Conservation (phyloP, 495 filamentous ascomycete genomes). For the Aspergillus diversus region DNA sequence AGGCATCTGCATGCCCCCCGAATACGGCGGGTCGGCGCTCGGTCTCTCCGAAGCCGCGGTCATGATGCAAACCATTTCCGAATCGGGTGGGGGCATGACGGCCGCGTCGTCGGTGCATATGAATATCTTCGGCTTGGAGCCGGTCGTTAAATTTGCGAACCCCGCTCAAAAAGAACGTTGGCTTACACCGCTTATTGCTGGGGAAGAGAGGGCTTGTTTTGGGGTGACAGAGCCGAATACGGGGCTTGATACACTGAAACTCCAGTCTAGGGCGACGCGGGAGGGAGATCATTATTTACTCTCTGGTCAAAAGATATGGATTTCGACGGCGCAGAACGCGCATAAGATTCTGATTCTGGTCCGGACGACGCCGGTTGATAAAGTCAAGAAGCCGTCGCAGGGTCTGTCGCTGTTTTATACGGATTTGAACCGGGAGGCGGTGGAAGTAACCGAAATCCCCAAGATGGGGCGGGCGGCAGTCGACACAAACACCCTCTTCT, state of each 20-base stretch:
- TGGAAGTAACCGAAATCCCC: slow-evolving; percentile 61
- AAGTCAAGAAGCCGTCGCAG: slow-evolving; percentile 59
- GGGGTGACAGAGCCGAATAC: slow-evolving; percentile 61
- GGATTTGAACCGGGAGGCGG: slow-evolving; percentile 53
- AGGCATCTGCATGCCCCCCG: slow-evolving; percentile 66
- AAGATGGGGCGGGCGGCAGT: slow-evolving; percentile 72
- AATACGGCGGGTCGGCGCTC: slow-evolving; percentile 63
- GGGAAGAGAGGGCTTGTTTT: slow-evolving; percentile 62
- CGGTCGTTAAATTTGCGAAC: slow-evolving; percentile 62
- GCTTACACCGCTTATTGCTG: slow-evolving; percentile 60
- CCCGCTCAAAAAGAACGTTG: slow-evolving; percentile 54
- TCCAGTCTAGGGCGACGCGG: slow-evolving; percentile 55
- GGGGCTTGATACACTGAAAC: slow-evolving; percentile 63
- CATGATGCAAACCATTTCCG: slow-evolving; percentile 73
- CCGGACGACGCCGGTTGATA: slow-evolving; percentile 59
- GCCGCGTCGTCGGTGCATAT: slow-evolving; percentile 68
- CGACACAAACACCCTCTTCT: slow-evolving; percentile 73
- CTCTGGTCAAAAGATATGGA: slow-evolving; percentile 72
- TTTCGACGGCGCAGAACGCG: slow-evolving; percentile 67
- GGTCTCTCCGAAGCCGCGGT: slow-evolving; percentile 70
- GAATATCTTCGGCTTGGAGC: slow-evolving; percentile 67
- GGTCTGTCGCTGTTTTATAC: slow-evolving; percentile 70
- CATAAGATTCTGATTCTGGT: slow-evolving; percentile 68
- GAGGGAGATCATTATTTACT: slow-evolving; percentile 56
- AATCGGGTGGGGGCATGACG: slow-evolving; percentile 66